Evolutionary conservation across 2,329 filamentous ascomycete genomes (phyloP).

Genomic region (Aspergillus sp.): DNA sequence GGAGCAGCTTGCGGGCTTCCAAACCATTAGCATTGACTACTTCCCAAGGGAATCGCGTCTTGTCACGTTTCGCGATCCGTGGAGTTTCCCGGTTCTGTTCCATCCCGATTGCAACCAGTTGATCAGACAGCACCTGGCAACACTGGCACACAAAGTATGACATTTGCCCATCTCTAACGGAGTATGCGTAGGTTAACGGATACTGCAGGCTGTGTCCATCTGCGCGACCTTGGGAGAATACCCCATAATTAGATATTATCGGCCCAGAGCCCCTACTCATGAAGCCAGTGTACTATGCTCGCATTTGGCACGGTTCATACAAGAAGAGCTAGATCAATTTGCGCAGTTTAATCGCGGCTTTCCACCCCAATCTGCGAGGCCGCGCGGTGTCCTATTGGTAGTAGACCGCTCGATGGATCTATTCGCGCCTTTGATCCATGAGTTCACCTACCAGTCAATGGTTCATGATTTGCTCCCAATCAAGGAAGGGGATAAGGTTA

Average conservation of each 20-base stretch:
- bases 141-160: constrained; percentile 79
- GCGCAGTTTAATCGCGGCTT: constrained; percentile 81
- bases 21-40: constrained; percentile 83
- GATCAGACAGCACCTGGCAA: constrained; percentile 78
- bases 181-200: constrained; percentile 13
- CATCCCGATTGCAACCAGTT: constrained; percentile 86
- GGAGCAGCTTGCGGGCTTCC: constrained; percentile 75
- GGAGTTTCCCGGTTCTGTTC: constrained; percentile 90
- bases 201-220: constrained; percentile 70
- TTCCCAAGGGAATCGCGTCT: constrained; percentile 88
- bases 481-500: constrained; percentile 83
- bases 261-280: constrained; percentile 71
- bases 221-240: constrained; percentile 94
- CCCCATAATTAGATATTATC: constrained; percentile 88
- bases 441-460: constrained; percentile 99
- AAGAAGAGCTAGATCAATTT: constrained; percentile 87
- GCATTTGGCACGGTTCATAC: constrained; percentile 86
- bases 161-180: constrained; percentile 14
- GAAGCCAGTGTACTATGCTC: constrained; percentile 85
- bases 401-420: constrained; percentile 93
- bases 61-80: constrained; percentile 88
- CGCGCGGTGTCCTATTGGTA: constrained; percentile 79
- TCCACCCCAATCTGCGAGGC: constrained; percentile 69
- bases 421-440: constrained; percentile 82
- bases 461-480: constrained; percentile 89